A percentile compares a stretch with the other conserved stretches of the same genome.
Conservation (phyloP, 768 basidiomycete genomes). For the Lentinula sp. region DNA sequence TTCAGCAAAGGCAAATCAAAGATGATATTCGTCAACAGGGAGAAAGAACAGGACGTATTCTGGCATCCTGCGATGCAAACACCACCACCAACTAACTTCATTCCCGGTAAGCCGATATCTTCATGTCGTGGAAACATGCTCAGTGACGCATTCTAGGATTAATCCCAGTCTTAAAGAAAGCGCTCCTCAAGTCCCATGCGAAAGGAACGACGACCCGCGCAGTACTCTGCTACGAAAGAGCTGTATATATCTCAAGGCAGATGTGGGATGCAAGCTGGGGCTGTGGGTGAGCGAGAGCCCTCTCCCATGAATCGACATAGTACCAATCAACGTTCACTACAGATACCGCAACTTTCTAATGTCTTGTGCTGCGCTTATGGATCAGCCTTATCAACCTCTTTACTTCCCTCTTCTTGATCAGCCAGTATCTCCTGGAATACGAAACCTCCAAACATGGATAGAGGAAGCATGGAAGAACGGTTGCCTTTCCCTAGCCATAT, state of each 20-base stretch:
- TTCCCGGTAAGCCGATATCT: conserved; percentile 42
- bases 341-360: conserved; percentile 85
- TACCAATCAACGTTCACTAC: not conserved
- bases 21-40: conserved; percentile 1
- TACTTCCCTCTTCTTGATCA: conserved; percentile 58
- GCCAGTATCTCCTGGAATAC: conserved; percentile 59
- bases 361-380: conserved; percentile 67
- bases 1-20: conserved; percentile 7
- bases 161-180: conserved; percentile 54
- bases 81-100: conserved; percentile 45
- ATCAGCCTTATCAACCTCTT: conserved; percentile 51
- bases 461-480: conserved; percentile 78
- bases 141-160: conserved; percentile 37
- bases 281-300: conserved; percentile 46
- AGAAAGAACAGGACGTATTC: conserved; percentile 44
- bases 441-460: conserved; percentile 72
- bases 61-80: conserved; percentile 49
- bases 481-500: conserved; percentile 15
- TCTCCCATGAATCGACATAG: conserved; percentile 6
- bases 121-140: not conserved
- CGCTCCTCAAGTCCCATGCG: conserved; percentile 44
- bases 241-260: conserved; percentile 55
- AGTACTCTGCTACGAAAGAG: conserved; percentile 55
- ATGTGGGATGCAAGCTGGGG: conserved; percentile 67
- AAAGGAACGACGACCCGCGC: conserved; percentile 48